These are phyloP conservation scores for Durotheca rogersii DNA, from an alignment of 495 filamentous ascomycete genomes.

Conservation along the genomic window DNA sequence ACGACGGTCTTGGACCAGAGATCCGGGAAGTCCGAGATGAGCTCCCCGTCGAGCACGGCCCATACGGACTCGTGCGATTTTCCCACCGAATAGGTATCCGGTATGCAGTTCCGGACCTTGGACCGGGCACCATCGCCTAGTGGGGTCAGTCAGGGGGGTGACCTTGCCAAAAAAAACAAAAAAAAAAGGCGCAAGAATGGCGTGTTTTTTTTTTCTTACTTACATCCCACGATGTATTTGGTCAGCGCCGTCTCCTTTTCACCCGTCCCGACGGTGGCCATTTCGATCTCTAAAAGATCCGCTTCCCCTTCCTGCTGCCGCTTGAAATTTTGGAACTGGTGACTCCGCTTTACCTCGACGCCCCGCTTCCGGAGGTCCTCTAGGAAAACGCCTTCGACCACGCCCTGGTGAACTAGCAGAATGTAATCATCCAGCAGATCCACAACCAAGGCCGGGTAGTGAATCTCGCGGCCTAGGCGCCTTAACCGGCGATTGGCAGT, in stretches of 20 bases:
- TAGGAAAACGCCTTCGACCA: constrained; percentile 67
- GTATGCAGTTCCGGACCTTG: constrained; percentile 56
- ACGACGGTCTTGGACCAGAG: constrained; percentile 68
- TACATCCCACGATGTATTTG: constrained; percentile 56
- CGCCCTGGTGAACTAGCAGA: constrained; percentile 71
- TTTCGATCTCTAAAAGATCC: constrained; percentile 46
- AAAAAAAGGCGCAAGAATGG: too few species aligned
- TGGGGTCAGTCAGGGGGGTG: constrained; percentile 24
- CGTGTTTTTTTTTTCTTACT: too few species aligned
- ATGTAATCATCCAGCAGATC: constrained; percentile 72
- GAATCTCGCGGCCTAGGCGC: constrained; percentile 36
- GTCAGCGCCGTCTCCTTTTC: constrained; percentile 45
- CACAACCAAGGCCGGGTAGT: constrained; percentile 55
- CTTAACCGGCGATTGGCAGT: constrained; percentile 45
- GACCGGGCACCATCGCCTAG: constrained; percentile 54
- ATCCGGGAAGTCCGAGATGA: constrained; percentile 68
- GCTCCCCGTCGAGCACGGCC: constrained; percentile 68
- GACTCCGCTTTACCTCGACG: constrained; percentile 57
- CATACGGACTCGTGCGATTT: constrained; percentile 64
- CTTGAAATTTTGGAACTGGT: constrained; percentile 55
- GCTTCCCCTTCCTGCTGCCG: constrained; percentile 25
- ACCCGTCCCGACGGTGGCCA: constrained; percentile 41
- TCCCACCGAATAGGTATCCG: constrained; percentile 57
- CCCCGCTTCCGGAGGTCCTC: constrained; percentile 61
- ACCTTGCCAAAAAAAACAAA: too few species aligned